Conservation (phyloP, 495 filamentous ascomycete species). For the Daldinia decipiens region DNA sequence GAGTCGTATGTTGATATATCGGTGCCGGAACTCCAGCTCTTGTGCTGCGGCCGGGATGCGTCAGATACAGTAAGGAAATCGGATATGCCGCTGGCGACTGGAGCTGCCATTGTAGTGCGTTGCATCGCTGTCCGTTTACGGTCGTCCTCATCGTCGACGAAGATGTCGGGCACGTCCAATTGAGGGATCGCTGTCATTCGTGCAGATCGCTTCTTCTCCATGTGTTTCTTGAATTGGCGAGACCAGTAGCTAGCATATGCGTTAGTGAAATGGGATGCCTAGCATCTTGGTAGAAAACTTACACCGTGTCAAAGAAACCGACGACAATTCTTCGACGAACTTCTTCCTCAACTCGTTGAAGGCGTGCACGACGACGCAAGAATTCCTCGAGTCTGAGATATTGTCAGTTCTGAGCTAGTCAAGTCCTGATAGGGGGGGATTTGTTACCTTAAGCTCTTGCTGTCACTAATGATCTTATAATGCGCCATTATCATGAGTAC, state of each 20-base stretch:
- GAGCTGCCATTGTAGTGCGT: conserved; percentile 42
- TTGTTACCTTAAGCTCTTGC: conserved; percentile 83
- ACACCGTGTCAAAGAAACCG: conserved; percentile 96
- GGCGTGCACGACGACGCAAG: conserved; percentile 84
- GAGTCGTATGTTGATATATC: conserved; percentile 57
- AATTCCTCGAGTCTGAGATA: conserved; percentile 83
- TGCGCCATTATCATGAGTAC: conserved; percentile 98
- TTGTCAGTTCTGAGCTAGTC: conserved; percentile 10
- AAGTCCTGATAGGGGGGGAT: neutral
- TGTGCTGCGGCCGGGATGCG: conserved; percentile 49
- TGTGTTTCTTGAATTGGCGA: conserved; percentile 77
- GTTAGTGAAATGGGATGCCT: conserved; percentile 20
- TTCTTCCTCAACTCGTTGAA: conserved; percentile 96
- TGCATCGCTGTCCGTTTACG: conserved; percentile 37
- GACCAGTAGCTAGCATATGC: conserved; percentile 69
- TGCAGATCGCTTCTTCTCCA: conserved; percentile 72
- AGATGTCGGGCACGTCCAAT: conserved; percentile 89
- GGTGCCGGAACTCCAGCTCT: conserved; percentile 53
- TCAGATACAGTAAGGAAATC: conserved; percentile 53
- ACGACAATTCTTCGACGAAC: conserved; percentile 87
- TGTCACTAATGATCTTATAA: conserved; percentile 99
- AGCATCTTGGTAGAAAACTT: conserved; percentile 35
- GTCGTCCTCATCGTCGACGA: conserved; percentile 74
- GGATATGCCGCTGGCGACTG: conserved; percentile 26
- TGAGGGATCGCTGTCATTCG: conserved; percentile 82